phyloP scores from a whole-genome alignment of 1,284 basidiomycete species.

The Golubevia sp. region DNA sequence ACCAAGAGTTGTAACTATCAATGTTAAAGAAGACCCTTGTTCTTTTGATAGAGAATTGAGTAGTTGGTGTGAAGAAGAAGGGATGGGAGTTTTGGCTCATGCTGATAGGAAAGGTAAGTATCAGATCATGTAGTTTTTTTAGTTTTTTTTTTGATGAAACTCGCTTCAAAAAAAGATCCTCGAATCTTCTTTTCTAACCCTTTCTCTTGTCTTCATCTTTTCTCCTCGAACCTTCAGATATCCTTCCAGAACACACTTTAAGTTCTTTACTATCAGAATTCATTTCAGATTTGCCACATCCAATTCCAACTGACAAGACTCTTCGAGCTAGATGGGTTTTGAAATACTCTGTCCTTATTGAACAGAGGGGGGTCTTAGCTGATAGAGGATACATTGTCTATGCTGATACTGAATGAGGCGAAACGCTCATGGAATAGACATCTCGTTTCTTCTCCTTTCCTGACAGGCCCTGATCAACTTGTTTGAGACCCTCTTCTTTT shows the following conservation, averaged over 20 bases:
- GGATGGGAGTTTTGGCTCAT: slow-evolving; percentile 33
- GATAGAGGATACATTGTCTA: slow-evolving; percentile 32
- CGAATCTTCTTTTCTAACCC: slow-evolving; percentile 1
- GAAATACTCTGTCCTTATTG: slow-evolving; percentile 45
- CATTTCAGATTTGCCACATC: slow-evolving; percentile 19
- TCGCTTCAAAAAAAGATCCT: no score
- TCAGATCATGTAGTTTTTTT: not conserved
- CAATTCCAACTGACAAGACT: slow-evolving; percentile 6
- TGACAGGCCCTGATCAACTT: no score
- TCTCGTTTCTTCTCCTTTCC: no score
- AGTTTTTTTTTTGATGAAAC: not conserved
- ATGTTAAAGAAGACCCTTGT: slow-evolving; percentile 33
- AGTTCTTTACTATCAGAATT: slow-evolving; percentile 39
- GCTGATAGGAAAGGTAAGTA: slow-evolving; percentile 27
- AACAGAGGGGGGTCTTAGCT: slow-evolving; percentile 40
- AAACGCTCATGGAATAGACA: no score
- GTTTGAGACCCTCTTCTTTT: no score
- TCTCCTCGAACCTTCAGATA: slow-evolving; percentile 10
- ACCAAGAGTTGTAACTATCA: slow-evolving; percentile 34
- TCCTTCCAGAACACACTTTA: slow-evolving; percentile 30
- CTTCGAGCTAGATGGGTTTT: slow-evolving; percentile 31
- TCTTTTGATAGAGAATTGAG: slow-evolving; percentile 28
- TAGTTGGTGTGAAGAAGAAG: slow-evolving; percentile 29
- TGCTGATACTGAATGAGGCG: slow-evolving; percentile 6
- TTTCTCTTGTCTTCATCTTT: not conserved